phyloP scores from a whole-genome alignment of 1,284 basidiomycete species.

The Rhodotorula sp. region DNA sequence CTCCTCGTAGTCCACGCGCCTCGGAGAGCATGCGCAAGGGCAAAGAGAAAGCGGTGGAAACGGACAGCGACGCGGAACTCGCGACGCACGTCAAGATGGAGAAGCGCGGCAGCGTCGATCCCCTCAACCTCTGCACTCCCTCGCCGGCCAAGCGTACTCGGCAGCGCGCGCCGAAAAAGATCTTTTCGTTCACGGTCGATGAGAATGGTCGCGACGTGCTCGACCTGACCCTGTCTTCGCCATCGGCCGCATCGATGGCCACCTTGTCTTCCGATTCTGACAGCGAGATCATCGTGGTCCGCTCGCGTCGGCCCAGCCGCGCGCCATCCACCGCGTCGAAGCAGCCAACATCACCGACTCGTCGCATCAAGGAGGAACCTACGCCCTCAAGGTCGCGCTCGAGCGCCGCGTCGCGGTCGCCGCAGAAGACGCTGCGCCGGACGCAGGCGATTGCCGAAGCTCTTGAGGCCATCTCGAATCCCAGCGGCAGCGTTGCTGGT shows the following conservation, averaged over 20 bases:
- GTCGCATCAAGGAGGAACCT: not conserved
- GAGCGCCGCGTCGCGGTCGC: not conserved
- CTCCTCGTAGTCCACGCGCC: too few relatives aligned
- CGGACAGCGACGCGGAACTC: not conserved
- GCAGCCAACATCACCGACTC: not conserved
- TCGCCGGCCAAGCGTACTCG: not conserved
- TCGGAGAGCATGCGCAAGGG: constrained; percentile 4
- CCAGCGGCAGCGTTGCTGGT: too few relatives aligned
- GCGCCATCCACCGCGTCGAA: not conserved
- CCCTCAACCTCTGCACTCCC: not conserved
- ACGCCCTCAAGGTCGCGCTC: not conserved
- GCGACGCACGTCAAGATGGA: not conserved
- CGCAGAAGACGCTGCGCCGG: not conserved
- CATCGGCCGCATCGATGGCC: not conserved
- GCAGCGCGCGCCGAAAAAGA: not conserved
- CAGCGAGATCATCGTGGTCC: constrained; percentile 7
- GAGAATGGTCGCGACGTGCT: not conserved
- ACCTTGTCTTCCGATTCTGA: not conserved
- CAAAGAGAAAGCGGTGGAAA: not conserved
- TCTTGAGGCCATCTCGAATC: too few relatives aligned
- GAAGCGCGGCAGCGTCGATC: not conserved
- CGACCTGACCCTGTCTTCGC: constrained; percentile 12
- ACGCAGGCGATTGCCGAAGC: not conserved
- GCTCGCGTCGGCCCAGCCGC: not conserved
- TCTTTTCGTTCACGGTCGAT: not conserved